Evolutionary conservation across 1,284 basidiomycete genomes (phyloP), one percentile per base, ranked within the genome.

Genomic region (Agaricales sp.): DNA sequence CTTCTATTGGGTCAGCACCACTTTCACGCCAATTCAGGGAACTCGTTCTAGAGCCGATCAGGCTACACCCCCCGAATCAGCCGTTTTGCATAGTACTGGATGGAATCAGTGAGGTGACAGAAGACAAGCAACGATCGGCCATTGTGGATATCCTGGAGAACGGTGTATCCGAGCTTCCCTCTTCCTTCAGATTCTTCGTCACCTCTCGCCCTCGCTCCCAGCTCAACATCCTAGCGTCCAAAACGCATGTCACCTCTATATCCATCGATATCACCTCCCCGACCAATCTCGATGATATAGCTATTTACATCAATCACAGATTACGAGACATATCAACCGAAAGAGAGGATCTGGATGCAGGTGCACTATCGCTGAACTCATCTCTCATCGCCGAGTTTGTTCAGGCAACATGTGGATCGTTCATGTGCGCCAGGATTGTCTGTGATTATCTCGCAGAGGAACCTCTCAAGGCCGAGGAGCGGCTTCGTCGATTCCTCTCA

Each of bases 21-120:
- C 30, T 35, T 8, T n/a, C 30, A 11, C 30, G 30, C 8, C 30
- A 35, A n/a, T 35, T 35, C n/a, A n/a, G n/a, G 30, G 11, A 35
- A n/a, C 30, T 35, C 11, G 11, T 35, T 35, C 30, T 35, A 11
- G 30, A 11, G 30, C 53, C 23, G 35, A 55, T 2, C 46, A 59
- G 43, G 52, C 49, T 2, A 55, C 54, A n/a, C 54, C 55, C 8
- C 53, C 58, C 12, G 58, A 58, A 12, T 51, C 47, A 19, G 59
- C 57, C 11, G 59, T 60, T 48, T 55, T 47, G 22, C 51, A 57
- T 35, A 8, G 30, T 35, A n/a, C 8, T 35, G n/a, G 30, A 35
- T 35, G 30, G 8, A 8, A 8, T 35, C 30, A n/a, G n/a, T 35
- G 30, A 35, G 30, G 30, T n/a, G 30, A 11, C n/a, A 8, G n/a